Conservation (phyloP, 2,329 filamentous ascomycete genomes). For the Paecilomyces formosus region DNA sequence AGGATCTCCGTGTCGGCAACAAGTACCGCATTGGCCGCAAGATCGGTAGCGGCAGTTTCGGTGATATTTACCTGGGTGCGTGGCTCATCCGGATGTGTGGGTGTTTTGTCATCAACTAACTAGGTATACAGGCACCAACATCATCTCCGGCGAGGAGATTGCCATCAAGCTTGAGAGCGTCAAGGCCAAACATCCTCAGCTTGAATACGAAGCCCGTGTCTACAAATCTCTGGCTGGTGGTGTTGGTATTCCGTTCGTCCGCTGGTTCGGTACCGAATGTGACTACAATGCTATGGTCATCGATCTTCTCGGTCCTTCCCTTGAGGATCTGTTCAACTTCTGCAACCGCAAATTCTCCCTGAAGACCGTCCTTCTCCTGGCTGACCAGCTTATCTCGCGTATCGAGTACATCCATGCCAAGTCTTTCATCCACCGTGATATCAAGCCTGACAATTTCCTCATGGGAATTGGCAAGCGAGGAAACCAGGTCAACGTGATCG, state of each 20-base stretch:
- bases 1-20: slow-evolving; percentile 99
- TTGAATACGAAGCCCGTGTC: slow-evolving; percentile 97
- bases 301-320: slow-evolving; percentile 85
- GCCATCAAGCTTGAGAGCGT: slow-evolving; percentile 99
- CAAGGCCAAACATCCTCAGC: slow-evolving; percentile 98
- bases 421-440: slow-evolving; percentile 98
- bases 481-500: slow-evolving; percentile 98
- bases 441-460: slow-evolving; percentile 99
- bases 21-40: slow-evolving; percentile 99
- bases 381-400: slow-evolving; percentile 96
- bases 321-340: slow-evolving; percentile 99
- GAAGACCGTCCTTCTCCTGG: slow-evolving; percentile 93
- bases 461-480: slow-evolving; percentile 99
- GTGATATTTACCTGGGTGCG: slow-evolving; percentile 88
- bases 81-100: slow-evolving; percentile 2
- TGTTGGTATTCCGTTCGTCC: slow-evolving; percentile 96
- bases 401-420: slow-evolving; percentile 99
- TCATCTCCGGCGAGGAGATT: slow-evolving; percentile 98
- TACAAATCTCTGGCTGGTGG: slow-evolving; percentile 82
- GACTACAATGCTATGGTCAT: slow-evolving; percentile 99
- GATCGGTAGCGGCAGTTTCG: slow-evolving; percentile 95
- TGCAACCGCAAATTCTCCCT: slow-evolving; percentile 99
- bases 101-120: slow-evolving; percentile 2
- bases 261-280: slow-evolving; percentile 99
- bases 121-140: slow-evolving; percentile 70